Conservation (phyloP, 306 rosid genomes). For the Corylus avellana region DNA sequence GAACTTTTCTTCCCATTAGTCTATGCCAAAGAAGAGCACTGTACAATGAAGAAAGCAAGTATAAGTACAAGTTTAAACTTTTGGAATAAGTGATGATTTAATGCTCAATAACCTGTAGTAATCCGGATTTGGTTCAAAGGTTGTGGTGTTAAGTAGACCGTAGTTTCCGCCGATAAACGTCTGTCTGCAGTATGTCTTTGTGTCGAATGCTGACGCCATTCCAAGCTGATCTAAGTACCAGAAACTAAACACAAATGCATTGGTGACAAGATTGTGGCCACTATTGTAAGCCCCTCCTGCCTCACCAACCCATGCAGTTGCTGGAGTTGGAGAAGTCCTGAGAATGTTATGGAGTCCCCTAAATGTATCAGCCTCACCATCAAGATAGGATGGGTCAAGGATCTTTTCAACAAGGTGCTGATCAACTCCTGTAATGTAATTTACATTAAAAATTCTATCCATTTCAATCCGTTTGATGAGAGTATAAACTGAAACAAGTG, state of each 20-base stretch:
- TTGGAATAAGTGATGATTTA: no score
- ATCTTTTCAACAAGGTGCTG: conserved; percentile 60
- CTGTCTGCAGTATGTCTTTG: conserved; percentile 91
- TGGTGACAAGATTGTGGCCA: conserved; percentile 75
- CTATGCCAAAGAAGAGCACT: conserved; percentile 95
- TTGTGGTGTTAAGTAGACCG: conserved; percentile 69
- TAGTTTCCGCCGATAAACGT: conserved; percentile 88
- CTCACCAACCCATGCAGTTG: conserved; percentile 92
- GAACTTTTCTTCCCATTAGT: conserved; percentile 78
- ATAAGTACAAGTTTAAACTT: background rate
- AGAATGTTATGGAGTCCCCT: conserved; percentile 53
- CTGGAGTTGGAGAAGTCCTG: conserved; percentile 48
- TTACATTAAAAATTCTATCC: background rate
- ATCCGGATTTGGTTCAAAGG: conserved; percentile 82
- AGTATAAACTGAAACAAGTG: background rate
- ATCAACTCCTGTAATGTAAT: conserved; percentile 62
- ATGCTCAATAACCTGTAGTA: conserved; percentile 48
- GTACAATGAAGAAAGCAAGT: conserved; percentile 24
- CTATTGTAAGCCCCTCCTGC: conserved; percentile 96
- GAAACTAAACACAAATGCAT: conserved; percentile 85
- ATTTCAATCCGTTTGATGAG: conserved; percentile 13
- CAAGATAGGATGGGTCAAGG: conserved; percentile 66
- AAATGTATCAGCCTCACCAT: conserved; percentile 56
- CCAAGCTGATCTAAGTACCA: conserved; percentile 94
- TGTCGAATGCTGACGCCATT: conserved; percentile 74